A percentile compares a stretch with the other conserved stretches of the same genome.
Conservation (phyloP, 352 stramenopile species). For the Phytopythium montanum region DNA sequence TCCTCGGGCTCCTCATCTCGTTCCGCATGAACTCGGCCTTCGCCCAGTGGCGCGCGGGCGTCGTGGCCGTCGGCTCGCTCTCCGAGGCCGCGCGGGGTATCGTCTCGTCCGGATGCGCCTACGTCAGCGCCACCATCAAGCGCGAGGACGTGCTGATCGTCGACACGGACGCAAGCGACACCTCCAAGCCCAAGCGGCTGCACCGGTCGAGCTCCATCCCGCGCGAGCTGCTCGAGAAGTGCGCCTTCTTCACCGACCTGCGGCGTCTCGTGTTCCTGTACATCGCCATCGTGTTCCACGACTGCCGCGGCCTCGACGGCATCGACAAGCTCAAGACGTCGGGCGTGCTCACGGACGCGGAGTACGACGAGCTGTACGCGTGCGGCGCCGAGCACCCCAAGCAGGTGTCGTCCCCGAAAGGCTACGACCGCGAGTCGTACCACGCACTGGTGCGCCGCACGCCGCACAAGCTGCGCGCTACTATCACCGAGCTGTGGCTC, state of each 20-base stretch:
- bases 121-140: constrained; percentile 48
- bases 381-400: constrained; percentile 58
- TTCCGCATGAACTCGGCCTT: constrained; percentile 85
- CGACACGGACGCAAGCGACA: background rate
- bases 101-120: constrained; percentile 65
- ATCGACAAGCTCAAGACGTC: constrained; percentile 64
- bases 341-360: constrained; percentile 48
- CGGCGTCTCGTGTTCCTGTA: constrained; percentile 79
- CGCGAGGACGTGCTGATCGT: constrained; percentile 10
- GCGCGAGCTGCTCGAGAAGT: constrained; percentile 64
- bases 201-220: constrained; percentile 22
- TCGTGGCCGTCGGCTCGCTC: constrained; percentile 59
- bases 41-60: constrained; percentile 65
- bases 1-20: constrained; percentile 72
- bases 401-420: constrained; percentile 21
- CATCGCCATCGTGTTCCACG: constrained; percentile 81
- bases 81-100: constrained; percentile 62
- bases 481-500: constrained; percentile 78
- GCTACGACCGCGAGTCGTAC: constrained; percentile 43
- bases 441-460: constrained; percentile 53
- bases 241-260: constrained; percentile 72
- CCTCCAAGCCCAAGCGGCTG: constrained; percentile 9
- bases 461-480: constrained; percentile 66
- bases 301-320: constrained; percentile 60
- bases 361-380: constrained; percentile 70